These are phyloP conservation scores for Ophiostoma himal-ulmi DNA, from an alignment of 2,329 filamentous ascomycete species.

Conservation along the genomic window DNA sequence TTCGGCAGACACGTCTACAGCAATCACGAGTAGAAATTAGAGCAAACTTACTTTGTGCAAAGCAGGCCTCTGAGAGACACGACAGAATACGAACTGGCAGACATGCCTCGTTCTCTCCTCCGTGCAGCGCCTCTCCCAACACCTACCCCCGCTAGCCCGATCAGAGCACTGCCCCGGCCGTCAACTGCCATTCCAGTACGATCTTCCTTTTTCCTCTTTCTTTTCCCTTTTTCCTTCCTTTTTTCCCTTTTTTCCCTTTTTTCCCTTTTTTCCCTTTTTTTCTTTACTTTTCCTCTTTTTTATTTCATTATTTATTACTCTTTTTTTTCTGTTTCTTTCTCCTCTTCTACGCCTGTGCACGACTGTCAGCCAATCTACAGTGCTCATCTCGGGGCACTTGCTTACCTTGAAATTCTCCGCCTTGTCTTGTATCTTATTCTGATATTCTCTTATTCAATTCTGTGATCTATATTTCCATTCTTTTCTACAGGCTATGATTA, in stretches of 20 bases:
- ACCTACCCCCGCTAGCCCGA: slow-evolving; percentile 6
- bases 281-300: background rate
- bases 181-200: background rate
- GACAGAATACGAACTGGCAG: too few species aligned
- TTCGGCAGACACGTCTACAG: too few species aligned
- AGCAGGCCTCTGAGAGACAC: too few species aligned
- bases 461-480: background rate
- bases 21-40: too few species aligned
- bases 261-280: background rate
- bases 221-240: too few species aligned
- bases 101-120: too few species aligned
- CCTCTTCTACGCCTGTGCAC: slow-evolving; percentile 7
- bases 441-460: background rate
- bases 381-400: slow-evolving; percentile 7
- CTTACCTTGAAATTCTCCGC: slow-evolving; percentile 6
- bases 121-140: background rate
- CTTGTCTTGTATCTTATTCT: background rate
- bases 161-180: slow-evolving; percentile 6
- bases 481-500: too few species aligned
- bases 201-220: slow-evolving; percentile 21
- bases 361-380: background rate
- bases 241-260: slow-evolving; percentile 20
- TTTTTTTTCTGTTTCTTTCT: background rate
- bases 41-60: too few species aligned
- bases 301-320: background rate